Evolutionary conservation across 2,329 filamentous ascomycete species (phyloP), one percentile per base, ranked within the genome.

Genomic region (Drechslerella dactyloides): DNA sequence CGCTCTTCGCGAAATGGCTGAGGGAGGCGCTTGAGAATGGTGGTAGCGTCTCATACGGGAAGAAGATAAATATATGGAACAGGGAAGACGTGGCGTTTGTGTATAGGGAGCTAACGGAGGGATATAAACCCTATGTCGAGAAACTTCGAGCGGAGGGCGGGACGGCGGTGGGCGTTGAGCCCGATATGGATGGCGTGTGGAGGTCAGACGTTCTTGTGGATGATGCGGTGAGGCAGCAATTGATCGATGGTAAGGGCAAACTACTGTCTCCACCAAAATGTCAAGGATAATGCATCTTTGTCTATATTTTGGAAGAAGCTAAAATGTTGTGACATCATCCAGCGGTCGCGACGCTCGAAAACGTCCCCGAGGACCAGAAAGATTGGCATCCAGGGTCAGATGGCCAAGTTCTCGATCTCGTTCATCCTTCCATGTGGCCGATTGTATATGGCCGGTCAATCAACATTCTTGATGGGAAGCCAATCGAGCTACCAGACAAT

Each of bases 401-500:
- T 33, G 78, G 80, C 0, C 83, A 82, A 69, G 86, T 90, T 1
- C 82, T 87, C 0, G 84, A 90, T 75, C 79, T 89, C 1, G 82
- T 89, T 3, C 83, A 89, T 74, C 86, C 87, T 0, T 89, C 86
- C 0, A 79, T 89, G 5, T 89, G 83, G 74, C 86, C 87, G 0
- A 77, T 89, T 0, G 76, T 85, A 0, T 86, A 85, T 74, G 85
- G 84, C 0, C 62, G 69, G 13, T 72, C 68, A 1, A 56, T 72
- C 24, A 65, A 44, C 42, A 2, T 72, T 8, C 27, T 54, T 15
- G 35, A 51, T 35, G 68, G 68, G 1, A 73, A 73, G 17, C 58
- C 69, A 3, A 65, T 72, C 27, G 15, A 61, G 17, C 46, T 65
- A 2, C 60, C 60, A 3, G 68, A 72, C 0, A 27, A 40, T 13